These are phyloP conservation scores for Pleomassaria siparia DNA, from an alignment of 2,329 filamentous ascomycete species.

Conservation along the genomic window DNA sequence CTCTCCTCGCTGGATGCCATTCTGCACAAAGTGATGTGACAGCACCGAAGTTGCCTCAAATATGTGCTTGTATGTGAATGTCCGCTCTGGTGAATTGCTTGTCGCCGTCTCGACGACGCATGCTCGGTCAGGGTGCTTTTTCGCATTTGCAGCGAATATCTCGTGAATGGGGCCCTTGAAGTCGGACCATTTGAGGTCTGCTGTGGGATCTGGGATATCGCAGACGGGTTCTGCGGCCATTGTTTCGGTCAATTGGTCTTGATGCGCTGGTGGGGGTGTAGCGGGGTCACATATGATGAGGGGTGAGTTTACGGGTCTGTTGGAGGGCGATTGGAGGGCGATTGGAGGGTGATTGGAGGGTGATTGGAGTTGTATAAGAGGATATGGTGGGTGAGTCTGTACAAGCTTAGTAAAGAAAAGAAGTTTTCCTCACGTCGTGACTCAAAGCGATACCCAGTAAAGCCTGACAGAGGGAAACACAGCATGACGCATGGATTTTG, in stretches of 20 bases:
- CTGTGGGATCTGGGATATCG: slow-evolving; percentile 64
- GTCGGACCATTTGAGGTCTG: slow-evolving; percentile 67
- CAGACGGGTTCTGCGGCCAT: slow-evolving; percentile 28
- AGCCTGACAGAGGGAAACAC: no score
- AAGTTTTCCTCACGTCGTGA: neutral
- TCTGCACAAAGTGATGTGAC: slow-evolving; percentile 74
- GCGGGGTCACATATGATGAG: neutral
- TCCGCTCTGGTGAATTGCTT: slow-evolving; percentile 56
- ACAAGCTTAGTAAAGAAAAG: no score
- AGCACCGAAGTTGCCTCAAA: slow-evolving; percentile 79
- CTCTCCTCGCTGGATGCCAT: slow-evolving; percentile 75
- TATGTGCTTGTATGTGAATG: slow-evolving; percentile 84
- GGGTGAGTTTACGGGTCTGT: neutral
- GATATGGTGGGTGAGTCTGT: neutral
- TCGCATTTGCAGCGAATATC: slow-evolving; percentile 67
- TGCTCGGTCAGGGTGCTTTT: slow-evolving; percentile 65
- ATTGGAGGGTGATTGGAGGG: neutral
- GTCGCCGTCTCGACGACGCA: slow-evolving; percentile 69
- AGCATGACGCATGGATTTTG: neutral
- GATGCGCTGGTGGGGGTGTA: slow-evolving; percentile 7
- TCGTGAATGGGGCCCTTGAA: slow-evolving; percentile 70
- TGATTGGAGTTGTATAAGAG: neutral
- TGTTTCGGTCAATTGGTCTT: slow-evolving; percentile 21
- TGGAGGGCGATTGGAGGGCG: neutral
- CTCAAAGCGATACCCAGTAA: no score